phyloP scores from a whole-genome alignment of 78 protist genomes.

The Chrysochromulina parva region DNA sequence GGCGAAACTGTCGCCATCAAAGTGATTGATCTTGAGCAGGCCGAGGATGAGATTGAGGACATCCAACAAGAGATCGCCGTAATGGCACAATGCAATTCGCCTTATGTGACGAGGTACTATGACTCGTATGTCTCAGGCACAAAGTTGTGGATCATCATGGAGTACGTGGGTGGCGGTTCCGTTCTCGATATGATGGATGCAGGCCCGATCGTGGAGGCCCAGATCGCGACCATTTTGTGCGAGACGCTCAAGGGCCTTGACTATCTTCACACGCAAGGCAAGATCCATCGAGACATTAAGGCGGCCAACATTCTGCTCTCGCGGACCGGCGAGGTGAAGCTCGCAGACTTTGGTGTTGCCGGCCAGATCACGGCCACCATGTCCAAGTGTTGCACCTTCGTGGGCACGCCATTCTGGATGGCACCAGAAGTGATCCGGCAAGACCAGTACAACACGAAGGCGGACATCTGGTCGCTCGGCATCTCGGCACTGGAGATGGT shows the following conservation, averaged over 20 bases:
- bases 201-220: constrained; percentile 74
- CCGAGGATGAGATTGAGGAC: constrained; percentile 95
- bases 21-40: constrained; percentile 90
- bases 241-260: constrained; percentile 84
- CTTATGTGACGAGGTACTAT: constrained; percentile 75
- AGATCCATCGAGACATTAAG: constrained; percentile 97
- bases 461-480: constrained; percentile 97
- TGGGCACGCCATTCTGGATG: constrained; percentile 85
- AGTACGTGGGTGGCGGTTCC: constrained; percentile 92
- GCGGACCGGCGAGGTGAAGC: constrained; percentile 83
- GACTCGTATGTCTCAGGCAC: constrained; percentile 79
- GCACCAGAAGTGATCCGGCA: constrained; percentile 87
- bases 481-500: constrained; percentile 96
- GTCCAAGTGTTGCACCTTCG: constrained; percentile 51
- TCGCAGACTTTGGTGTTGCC: constrained; percentile 98
- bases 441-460: constrained; percentile 68
- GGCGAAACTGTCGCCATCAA: constrained; percentile 86
- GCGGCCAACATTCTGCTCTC: constrained; percentile 92
- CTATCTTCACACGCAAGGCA: constrained; percentile 88
- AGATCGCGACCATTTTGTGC: constrained; percentile 83
- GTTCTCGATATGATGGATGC: constrained; percentile 82
- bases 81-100: constrained; percentile 78
- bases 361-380: constrained; percentile 78
- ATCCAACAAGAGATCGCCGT: constrained; percentile 77
- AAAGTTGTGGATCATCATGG: constrained; percentile 95